Percentiles rank a stretch among this genome's conserved stretches.
These are phyloP conservation scores for Dalbergia cultrata DNA, from an alignment of 306 rosid species.

Conservation along the genomic window DNA sequence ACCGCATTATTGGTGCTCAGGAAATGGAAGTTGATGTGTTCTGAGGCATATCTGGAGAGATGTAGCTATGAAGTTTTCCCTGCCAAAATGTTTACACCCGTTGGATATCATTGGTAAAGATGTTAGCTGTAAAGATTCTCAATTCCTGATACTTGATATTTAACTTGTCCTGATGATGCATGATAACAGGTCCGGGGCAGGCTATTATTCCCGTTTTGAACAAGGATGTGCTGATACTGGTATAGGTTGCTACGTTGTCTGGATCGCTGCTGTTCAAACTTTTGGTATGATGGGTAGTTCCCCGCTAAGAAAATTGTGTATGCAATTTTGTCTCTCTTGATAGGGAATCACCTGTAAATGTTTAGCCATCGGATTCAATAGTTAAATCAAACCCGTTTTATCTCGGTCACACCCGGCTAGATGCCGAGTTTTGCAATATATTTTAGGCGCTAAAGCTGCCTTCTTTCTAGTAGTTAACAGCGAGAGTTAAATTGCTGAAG, in stretches of 20 bases:
- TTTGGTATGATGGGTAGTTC: slow-evolving; percentile 47
- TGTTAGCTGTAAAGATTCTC: slow-evolving; percentile 44
- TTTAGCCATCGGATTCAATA: slow-evolving; percentile 51
- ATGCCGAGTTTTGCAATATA: slow-evolving; percentile 42
- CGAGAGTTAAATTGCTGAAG: too few relatives aligned
- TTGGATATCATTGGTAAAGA: slow-evolving; percentile 36
- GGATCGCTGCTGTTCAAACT: slow-evolving; percentile 45
- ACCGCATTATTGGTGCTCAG: slow-evolving; percentile 49
- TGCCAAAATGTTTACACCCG: slow-evolving; percentile 38
- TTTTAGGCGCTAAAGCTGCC: slow-evolving; percentile 31
- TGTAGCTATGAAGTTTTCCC: slow-evolving; percentile 11
- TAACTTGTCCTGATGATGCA: slow-evolving; percentile 29
- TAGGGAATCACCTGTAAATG: slow-evolving; percentile 68
- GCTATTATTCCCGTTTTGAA: slow-evolving; percentile 40
- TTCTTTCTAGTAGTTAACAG: background rate
- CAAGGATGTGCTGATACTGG: slow-evolving; percentile 56
- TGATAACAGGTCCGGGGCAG: slow-evolving; percentile 49
- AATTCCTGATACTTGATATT: slow-evolving; percentile 47
- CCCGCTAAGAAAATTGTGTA: slow-evolving; percentile 49
- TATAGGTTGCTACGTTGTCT: slow-evolving; percentile 49
- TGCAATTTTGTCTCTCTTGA: slow-evolving; percentile 58
- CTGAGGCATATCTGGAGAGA: slow-evolving; percentile 47
- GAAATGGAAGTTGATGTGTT: slow-evolving; percentile 45
- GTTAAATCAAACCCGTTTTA: slow-evolving; percentile 35
- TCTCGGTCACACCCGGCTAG: slow-evolving; percentile 43